Conservation (phyloP, 1,284 basidiomycete species). For the Melampsora allii-populina region DNA sequence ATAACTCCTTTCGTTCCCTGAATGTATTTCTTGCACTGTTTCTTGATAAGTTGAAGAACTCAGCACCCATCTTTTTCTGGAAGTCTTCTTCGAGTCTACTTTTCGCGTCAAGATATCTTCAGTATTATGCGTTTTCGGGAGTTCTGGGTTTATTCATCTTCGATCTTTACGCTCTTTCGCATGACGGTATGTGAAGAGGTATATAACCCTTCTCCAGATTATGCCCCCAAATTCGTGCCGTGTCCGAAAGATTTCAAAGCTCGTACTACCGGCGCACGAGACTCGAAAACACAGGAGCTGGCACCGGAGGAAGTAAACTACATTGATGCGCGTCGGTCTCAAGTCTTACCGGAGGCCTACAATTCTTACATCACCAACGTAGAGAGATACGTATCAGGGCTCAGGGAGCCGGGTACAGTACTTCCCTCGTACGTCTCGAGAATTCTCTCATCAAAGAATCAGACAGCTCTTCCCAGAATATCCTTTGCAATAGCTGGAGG, state of each 20-base stretch:
- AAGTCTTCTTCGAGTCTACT: too few species aligned
- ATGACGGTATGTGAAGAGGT: neutral
- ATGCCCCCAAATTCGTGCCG: constrained; percentile 18
- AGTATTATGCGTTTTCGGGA: neutral
- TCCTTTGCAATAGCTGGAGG: constrained; percentile 34
- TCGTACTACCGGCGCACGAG: constrained; percentile 5
- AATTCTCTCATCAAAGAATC: constrained; percentile 22
- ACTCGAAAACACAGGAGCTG: constrained; percentile 2
- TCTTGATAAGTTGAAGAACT: too few species aligned
- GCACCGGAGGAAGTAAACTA: constrained; percentile 11
- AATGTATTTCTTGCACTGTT: too few species aligned
- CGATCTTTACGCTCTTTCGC: neutral
- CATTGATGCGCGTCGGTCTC: constrained; percentile 5
- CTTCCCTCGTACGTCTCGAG: constrained; percentile 26
- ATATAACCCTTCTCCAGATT: constrained; percentile 7
- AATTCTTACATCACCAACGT: constrained; percentile 21
- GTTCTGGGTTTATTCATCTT: neutral
- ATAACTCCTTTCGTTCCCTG: too few species aligned
- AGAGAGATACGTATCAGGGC: constrained; percentile 5
- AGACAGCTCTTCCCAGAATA: constrained; percentile 14
- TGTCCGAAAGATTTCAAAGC: constrained; percentile 18
- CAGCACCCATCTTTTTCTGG: too few species aligned
- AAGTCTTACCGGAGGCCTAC: constrained; percentile 20
- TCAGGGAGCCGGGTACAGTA: neutral
- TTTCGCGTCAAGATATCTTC: neutral